Base-by-base conservation (phyloP, 768 basidiomycete genomes). In the Termitomyces titanicus region DNA sequence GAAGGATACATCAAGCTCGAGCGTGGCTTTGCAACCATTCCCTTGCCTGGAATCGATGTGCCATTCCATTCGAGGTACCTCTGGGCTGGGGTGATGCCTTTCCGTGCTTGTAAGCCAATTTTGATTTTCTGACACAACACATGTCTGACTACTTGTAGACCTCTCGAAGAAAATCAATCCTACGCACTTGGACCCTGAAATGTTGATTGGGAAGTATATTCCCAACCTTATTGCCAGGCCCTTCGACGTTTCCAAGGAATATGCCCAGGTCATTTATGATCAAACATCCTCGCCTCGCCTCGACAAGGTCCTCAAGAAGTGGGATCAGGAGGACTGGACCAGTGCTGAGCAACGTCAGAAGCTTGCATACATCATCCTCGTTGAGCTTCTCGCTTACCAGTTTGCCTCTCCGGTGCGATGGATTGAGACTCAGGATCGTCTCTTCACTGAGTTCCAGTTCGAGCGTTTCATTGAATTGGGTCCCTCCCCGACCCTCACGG, bases 1-100 rank as follows among this genome's bases (percentile, higher is more conserved):
- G 89, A 94, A 56, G 96, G 95, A 8, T 84, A 90, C 62, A 92
- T 99, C 74, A 89, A 88, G 64, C 85, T 99, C 49, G 96, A 99
- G 63, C 91, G 97, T 64, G 97, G 97, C 8, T 97, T 94, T 63
- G 96, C 96, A 0, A 94, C 94, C 18, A 95, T 95, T 55, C 94
- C 93, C 39, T 80, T 96, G 37, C 92, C 95, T 37, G 96, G 96
- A 58, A 98, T 99, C 63, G 97, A 98, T 64, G 97, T 99, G 1
- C 97, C 97, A 4, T 99, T 99, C 91, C 97, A 99, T 71, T 98
- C 97, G 3, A 89, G 95, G 56, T 99, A 98, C 73, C 82, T 99
- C 37, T 99, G 97, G 97, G 95, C 95, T 15, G 94, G 94, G 67
- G 94, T 97, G 27, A 81, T 96, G 86, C 92, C 95, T 10, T 96